These are phyloP conservation scores for Lecanosticta acicola DNA, from an alignment of 2,329 filamentous ascomycete genomes.

Conservation along the genomic window DNA sequence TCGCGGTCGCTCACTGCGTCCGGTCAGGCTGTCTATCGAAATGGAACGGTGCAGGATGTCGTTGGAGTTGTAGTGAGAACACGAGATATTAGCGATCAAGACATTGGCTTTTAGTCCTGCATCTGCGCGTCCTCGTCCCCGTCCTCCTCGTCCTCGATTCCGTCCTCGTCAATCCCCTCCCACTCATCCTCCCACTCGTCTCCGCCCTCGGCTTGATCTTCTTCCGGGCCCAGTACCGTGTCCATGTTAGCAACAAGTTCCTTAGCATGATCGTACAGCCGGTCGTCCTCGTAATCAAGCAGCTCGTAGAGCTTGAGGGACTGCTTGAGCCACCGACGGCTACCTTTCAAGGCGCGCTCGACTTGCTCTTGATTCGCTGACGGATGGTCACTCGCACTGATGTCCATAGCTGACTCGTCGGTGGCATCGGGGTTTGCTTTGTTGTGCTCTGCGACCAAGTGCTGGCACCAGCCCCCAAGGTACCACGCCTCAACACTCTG, in stretches of 20 bases:
- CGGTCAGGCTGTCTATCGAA: not conserved
- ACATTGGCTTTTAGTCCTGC: slow-evolving; percentile 24
- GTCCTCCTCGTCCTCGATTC: slow-evolving; percentile 32
- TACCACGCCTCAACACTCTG: slow-evolving; percentile 96
- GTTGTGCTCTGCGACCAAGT: slow-evolving; percentile 68
- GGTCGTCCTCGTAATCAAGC: slow-evolving; percentile 80
- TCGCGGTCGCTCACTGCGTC: not conserved
- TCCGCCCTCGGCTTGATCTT: slow-evolving; percentile 39
- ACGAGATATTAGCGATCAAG: not conserved
- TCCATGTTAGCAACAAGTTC: slow-evolving; percentile 57
- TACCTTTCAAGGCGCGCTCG: slow-evolving; percentile 57
- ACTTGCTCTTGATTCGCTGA: slow-evolving; percentile 36
- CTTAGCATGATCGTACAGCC: slow-evolving; percentile 66
- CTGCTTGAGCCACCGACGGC: slow-evolving; percentile 75
- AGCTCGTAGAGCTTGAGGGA: slow-evolving; percentile 71
- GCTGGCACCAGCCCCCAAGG: slow-evolving; percentile 87
- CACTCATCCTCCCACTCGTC: slow-evolving; percentile 36
- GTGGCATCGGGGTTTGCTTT: slow-evolving; percentile 26
- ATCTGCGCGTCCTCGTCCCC: slow-evolving; percentile 28
- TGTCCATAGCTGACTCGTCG: slow-evolving; percentile 21
- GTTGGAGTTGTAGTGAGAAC: not conserved
- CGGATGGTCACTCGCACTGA: slow-evolving; percentile 26
- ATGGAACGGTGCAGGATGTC: not conserved
- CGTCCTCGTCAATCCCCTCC: slow-evolving; percentile 34
- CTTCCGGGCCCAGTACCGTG: slow-evolving; percentile 40